Percentiles rank a stretch among this genome's conserved stretches.
phyloP scores from a whole-genome alignment of 2,329 filamentous ascomycete genomes.

The Akanthomyces lecanii region DNA sequence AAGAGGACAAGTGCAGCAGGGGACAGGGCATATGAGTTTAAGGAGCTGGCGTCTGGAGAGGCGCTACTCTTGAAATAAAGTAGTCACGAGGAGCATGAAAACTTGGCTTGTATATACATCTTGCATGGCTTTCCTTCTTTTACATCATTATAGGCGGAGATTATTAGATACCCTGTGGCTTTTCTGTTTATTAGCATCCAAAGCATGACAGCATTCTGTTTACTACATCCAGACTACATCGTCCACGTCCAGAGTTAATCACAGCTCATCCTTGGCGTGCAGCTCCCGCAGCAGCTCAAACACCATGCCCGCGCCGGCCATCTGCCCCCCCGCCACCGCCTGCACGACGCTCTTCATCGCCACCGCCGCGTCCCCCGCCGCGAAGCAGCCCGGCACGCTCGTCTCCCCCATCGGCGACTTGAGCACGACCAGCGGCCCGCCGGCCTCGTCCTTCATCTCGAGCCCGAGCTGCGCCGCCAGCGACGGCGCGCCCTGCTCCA shows the following conservation, averaged over 20 bases:
- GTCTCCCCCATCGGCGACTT: slow-evolving; percentile 45
- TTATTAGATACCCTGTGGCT: background rate
- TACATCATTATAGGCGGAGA: background rate
- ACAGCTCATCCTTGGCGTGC: slow-evolving; percentile 20
- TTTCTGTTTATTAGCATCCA: too few species aligned
- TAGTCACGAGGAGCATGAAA: background rate
- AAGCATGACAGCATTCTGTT: too few species aligned
- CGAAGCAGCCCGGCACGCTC: slow-evolving; percentile 48
- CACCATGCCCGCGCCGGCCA: slow-evolving; percentile 27
- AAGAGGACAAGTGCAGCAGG: slow-evolving; percentile 20
- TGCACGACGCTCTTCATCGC: slow-evolving; percentile 27
- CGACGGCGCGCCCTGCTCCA: slow-evolving; percentile 35
- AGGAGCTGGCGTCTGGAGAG: slow-evolving; percentile 53
- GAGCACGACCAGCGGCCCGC: slow-evolving; percentile 39
- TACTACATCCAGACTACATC: background rate
- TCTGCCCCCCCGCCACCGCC: slow-evolving; percentile 28
- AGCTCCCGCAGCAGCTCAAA: slow-evolving; percentile 26
- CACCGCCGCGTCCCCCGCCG: slow-evolving; percentile 46
- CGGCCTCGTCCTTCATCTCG: slow-evolving; percentile 30
- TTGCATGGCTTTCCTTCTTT: background rate
- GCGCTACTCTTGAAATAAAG: slow-evolving; percentile 43
- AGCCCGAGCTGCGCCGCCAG: slow-evolving; percentile 43
- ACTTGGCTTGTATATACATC: background rate
- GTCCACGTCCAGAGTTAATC: background rate
- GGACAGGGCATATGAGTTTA: slow-evolving; percentile 42